These are phyloP conservation scores for Trichoderma harzianum DNA, from an alignment of 2,329 filamentous ascomycete species.

Conservation along the genomic window DNA sequence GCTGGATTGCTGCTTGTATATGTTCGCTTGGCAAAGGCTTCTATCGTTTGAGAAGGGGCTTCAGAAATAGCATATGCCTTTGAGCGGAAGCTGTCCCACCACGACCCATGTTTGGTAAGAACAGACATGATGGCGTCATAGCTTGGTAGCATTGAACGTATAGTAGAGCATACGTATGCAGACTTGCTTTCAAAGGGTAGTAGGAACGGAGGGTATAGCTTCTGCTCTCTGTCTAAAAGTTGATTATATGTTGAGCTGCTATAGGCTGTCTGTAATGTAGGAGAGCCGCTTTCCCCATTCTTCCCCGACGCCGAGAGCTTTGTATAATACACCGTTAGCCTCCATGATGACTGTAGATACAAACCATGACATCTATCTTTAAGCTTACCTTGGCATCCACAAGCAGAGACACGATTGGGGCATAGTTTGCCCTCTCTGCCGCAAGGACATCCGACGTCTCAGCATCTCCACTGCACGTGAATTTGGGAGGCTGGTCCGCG, in stretches of 20 bases:
- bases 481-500: background rate
- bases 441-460: background rate
- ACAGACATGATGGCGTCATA: constrained; percentile 22
- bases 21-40: constrained; percentile 36
- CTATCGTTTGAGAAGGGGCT: constrained; percentile 29
- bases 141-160: constrained; percentile 22
- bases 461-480: background rate
- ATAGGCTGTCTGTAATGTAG: background rate
- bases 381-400: constrained; percentile 12
- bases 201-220: background rate
- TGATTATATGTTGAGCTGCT: background rate
- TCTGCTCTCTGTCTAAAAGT: background rate
- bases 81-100: constrained; percentile 41
- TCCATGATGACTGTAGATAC: background rate
- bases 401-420: constrained; percentile 8
- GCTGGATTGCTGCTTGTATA: constrained; percentile 36
- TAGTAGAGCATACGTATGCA: constrained; percentile 14
- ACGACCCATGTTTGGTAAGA: constrained; percentile 30
- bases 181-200: background rate
- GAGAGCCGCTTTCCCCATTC: background rate
- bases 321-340: background rate
- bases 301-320: background rate
- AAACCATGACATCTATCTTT: background rate
- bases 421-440: background rate
- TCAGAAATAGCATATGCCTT: constrained; percentile 38